Evolutionary conservation across 129 eudicot species (phyloP), one percentile per base, ranked within the genome.

Genomic region (Saposhnikovia divaricata): DNA sequence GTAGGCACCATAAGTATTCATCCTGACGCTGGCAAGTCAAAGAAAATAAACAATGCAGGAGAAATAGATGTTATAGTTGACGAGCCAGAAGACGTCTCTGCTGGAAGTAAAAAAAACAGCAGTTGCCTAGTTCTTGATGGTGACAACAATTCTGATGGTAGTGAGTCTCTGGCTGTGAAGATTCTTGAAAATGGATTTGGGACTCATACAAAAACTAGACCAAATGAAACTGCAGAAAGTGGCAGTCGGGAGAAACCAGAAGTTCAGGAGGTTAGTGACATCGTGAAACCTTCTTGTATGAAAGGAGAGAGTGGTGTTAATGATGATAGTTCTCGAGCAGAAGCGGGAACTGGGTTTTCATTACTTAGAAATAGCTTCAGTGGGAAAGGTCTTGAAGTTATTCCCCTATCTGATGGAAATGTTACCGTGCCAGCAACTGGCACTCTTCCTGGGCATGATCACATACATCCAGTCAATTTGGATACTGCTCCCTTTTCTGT

Each of bases 21-120:
- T 45, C 84, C 88, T 72, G 88, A 86, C 31, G 2, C 70, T 72
- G 83, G 76, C 40, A 65, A 16, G 3, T 75, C 50, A 15, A 87
- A 75, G 68, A 81, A 78, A 12, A 81, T 65, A 38, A 74, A 57
- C 55, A 81, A 21, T 37, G 40, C 75, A 50, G 78, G 74, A 76
- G 68, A 80, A 18, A 14, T 53, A 25, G 88, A 80, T 74, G 68
- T 42, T 44, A 65, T 68, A 43, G 84, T 77, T 76, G 61, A 78
- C 46, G 83, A 68, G 82, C 28, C 55, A 15, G 87, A 82, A 57
- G 77, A 79, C 28, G 73, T 78, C 27, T 27, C 79, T 38, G 81
- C 51, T 79, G 87, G 69, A 37, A 61, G n/a, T 53, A 83, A 63
- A 47, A 87, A 76, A 38, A 79, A 28, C 9, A 83, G 83, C 39